Evolutionary conservation across 805 yeast genomes (phyloP), one percentile per base, ranked within the genome.

Genomic region (Hanseniaspora thailandica): DNA sequence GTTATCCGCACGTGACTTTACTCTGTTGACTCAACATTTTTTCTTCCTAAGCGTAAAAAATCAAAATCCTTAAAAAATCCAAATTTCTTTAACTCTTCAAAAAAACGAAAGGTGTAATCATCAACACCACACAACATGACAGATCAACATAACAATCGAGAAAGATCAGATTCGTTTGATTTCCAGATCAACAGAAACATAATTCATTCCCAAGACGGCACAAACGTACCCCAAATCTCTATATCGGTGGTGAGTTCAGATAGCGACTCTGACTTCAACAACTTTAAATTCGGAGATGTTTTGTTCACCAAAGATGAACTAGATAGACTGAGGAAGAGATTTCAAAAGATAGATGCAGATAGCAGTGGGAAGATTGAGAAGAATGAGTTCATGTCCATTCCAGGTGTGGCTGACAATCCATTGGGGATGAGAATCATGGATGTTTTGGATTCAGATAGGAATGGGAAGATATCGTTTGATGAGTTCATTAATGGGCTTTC

Each of bases 301-400:
- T 82, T 82, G 66, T 86, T 90, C 67, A 94, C 86, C 54, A 76
- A 82, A 47, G 96, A 87, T 57, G 98, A 93, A 64, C 84, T 93
- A 50, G 95, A 89, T 65, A 76, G 98, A 57, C 72, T 93, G 55
- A 80, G 95, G 55, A 87, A 88, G 63, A 75, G 98, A 59, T 93
- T 93, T 66, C 86, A 89, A 94, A 93, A 94, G 63, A 71, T 93
- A 51, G 99, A 93, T 67, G 81, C 84, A 57, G 97, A 93, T 67
- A 84, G 87, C 54, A 81, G 88, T 2, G 98, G 98, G 1, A 81
- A 94, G 6, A 84, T 93, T 45, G 97, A 93, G 56, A 84, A 83
- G 60, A 81, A 80, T 39, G 99, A 93, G 67, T 90, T 94, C 63
- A 72, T 90, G 60, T 78, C 87, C 1, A 90, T 93, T 36, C 98